Percentiles rank a stretch among this genome's conserved stretches.
These are phyloP conservation scores for Aspergillus proliferans DNA, from an alignment of 2,329 filamentous ascomycete species.

Conservation along the genomic window DNA sequence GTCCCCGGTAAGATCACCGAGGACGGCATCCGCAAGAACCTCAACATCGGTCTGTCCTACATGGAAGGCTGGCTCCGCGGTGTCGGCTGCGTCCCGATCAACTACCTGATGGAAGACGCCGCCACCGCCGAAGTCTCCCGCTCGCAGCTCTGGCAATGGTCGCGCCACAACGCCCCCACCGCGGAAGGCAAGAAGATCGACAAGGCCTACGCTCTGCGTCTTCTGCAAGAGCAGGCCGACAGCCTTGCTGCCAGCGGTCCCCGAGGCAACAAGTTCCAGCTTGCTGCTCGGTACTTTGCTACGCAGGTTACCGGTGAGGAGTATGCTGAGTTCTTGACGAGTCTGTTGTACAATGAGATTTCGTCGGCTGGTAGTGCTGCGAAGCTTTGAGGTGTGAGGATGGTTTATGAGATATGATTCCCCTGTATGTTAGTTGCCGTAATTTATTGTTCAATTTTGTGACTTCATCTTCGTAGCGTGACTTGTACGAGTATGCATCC, in stretches of 20 bases:
- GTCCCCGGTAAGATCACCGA: constrained; percentile 88
- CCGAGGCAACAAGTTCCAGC: constrained; percentile 83
- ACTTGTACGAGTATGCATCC: background rate
- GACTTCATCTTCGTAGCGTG: background rate
- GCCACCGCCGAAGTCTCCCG: constrained; percentile 94
- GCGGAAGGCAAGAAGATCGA: constrained; percentile 87
- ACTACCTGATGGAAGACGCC: constrained; percentile 97
- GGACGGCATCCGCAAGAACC: constrained; percentile 92
- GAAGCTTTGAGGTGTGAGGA: constrained; percentile 49
- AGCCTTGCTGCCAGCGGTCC: constrained; percentile 66
- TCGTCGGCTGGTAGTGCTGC: constrained; percentile 59
- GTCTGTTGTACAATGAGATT: constrained; percentile 63
- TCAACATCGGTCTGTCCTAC: constrained; percentile 92
- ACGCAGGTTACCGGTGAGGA: constrained; percentile 93
- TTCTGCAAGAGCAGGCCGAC: constrained; percentile 80
- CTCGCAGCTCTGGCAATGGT: constrained; percentile 96
- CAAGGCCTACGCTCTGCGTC: constrained; percentile 80
- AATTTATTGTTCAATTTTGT: constrained; percentile 1
- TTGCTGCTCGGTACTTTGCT: constrained; percentile 89
- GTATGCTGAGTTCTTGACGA: constrained; percentile 91
- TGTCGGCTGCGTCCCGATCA: constrained; percentile 93
- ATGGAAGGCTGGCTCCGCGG: constrained; percentile 98
- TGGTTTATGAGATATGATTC: constrained; percentile 22
- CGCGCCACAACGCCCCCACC: constrained; percentile 65
- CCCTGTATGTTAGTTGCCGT: constrained; percentile 12